These are phyloP conservation scores for Candida yuanshanica DNA, from an alignment of 805 yeast genomes.

Conservation along the genomic window DNA sequence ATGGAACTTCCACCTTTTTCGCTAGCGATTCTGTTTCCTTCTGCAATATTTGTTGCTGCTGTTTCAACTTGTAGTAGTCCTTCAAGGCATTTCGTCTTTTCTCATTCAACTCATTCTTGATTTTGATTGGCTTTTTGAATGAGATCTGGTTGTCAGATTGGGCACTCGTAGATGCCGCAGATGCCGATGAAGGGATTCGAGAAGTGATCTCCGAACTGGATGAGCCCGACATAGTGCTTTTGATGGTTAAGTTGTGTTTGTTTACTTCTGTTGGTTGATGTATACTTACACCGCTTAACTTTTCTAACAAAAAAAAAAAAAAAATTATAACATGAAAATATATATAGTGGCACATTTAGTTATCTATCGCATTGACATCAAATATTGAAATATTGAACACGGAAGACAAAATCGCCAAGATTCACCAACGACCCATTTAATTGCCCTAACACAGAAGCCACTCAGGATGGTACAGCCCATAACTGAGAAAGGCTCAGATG, in stretches of 20 bases:
- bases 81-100: slow-evolving; percentile 35
- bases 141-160: slow-evolving; percentile 12
- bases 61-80: slow-evolving; percentile 36
- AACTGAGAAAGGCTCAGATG: not conserved
- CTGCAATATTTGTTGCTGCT: slow-evolving; percentile 19
- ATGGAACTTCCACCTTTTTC: not conserved
- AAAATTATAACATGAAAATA: not conserved
- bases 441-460: not conserved
- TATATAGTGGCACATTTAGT: not conserved
- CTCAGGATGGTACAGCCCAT: not conserved
- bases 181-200: not conserved
- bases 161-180: not conserved
- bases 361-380: no score
- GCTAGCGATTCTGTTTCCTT: slow-evolving; percentile 2
- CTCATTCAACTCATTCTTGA: slow-evolving; percentile 19
- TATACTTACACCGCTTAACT: no score
- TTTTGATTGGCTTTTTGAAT: slow-evolving; percentile 21
- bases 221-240: not conserved
- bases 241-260: not conserved
- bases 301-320: no score
- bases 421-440: not conserved
- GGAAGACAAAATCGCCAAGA: not conserved
- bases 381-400: no score
- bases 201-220: not conserved
- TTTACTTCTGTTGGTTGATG: not conserved